phyloP scores from a whole-genome alignment of 2,329 filamentous ascomycete genomes.

The Curvularia hawaiiensis region DNA sequence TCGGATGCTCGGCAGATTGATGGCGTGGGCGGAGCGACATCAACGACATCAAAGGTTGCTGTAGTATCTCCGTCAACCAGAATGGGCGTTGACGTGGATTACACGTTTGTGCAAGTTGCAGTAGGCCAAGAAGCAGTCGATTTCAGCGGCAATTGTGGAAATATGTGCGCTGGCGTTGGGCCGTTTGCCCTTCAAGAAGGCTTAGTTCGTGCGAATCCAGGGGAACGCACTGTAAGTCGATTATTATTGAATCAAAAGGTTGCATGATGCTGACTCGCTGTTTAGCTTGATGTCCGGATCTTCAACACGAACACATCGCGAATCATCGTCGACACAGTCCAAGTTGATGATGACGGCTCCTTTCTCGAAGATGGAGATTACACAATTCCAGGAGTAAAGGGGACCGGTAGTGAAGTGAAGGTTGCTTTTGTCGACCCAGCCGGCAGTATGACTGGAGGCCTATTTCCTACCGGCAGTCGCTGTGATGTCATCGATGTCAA shows the following conservation, averaged over 20 bases:
- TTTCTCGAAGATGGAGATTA: slow-evolving; percentile 57
- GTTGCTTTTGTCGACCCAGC: slow-evolving; percentile 67
- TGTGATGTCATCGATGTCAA: slow-evolving; percentile 53
- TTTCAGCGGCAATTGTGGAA: slow-evolving; percentile 73
- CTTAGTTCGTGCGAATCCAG: slow-evolving; percentile 48
- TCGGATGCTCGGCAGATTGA: slow-evolving; percentile 71
- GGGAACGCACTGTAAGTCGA: slow-evolving; percentile 23
- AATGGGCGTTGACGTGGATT: slow-evolving; percentile 62
- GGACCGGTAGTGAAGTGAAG: slow-evolving; percentile 61
- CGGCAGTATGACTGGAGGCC: slow-evolving; percentile 65
- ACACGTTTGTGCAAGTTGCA: slow-evolving; percentile 73
- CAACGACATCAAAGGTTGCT: slow-evolving; percentile 71
- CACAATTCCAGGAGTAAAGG: slow-evolving; percentile 66
- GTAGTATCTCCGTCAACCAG: slow-evolving; percentile 60
- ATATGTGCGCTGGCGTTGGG: slow-evolving; percentile 71
- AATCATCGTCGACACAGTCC: slow-evolving; percentile 61
- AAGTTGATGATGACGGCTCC: slow-evolving; percentile 56
- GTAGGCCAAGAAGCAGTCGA: slow-evolving; percentile 67
- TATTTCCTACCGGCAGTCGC: slow-evolving; percentile 63
- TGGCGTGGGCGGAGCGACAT: slow-evolving; percentile 71
- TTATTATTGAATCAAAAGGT: background rate
- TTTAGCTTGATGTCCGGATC: slow-evolving; percentile 56
- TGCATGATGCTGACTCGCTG: background rate
- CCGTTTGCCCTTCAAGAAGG: slow-evolving; percentile 65
- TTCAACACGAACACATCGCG: slow-evolving; percentile 70